Evolutionary conservation across 148 eudicot species (phyloP).

Genomic region (Dianthus caryophyllus): DNA sequence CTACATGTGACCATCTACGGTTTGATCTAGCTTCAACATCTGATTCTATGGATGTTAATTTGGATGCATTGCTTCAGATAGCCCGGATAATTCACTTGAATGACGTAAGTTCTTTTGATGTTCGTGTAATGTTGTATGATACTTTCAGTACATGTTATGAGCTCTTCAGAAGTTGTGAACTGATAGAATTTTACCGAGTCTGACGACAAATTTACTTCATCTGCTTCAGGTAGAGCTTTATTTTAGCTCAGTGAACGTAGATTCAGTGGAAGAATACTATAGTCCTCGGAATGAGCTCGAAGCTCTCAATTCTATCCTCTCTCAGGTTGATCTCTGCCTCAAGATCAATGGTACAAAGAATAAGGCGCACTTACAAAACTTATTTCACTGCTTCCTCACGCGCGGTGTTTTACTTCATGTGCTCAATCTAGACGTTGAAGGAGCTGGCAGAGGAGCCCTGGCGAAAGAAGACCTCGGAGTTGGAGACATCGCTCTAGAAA

Average conservation of each 20-base stretch:
- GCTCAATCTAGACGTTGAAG: conserved; percentile 62
- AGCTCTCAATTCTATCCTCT: conserved; percentile 57
- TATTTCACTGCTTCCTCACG: neutral
- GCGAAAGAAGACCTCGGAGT: conserved; percentile 63
- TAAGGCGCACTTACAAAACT: conserved; percentile 20
- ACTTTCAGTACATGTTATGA: too few relatives aligned
- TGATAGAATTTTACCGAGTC: neutral
- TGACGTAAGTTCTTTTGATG: conserved; percentile 45
- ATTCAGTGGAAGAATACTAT: conserved; percentile 28
- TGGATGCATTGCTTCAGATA: conserved; percentile 48
- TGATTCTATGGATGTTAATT: conserved; percentile 30
- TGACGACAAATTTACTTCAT: conserved; percentile 7
- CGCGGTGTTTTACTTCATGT: conserved; percentile 10
- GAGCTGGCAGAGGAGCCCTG: conserved; percentile 90
- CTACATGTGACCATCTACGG: conserved; percentile 30
- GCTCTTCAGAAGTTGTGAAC: neutral
- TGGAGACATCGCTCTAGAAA: conserved; percentile 86
- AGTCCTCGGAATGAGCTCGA: conserved; percentile 82
- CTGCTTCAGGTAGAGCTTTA: conserved; percentile 72
- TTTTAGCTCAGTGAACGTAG: conserved; percentile 41
- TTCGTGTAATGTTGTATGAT: neutral
- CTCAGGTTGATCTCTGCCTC: conserved; percentile 36
- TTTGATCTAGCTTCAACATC: conserved; percentile 28
- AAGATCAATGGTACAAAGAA: conserved; percentile 20
- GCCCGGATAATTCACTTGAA: conserved; percentile 61